Percentiles rank a stretch among this genome's conserved stretches.
Conservation (phyloP, 2,329 filamentous ascomycete species). For the Pseudomassariella vexata region DNA sequence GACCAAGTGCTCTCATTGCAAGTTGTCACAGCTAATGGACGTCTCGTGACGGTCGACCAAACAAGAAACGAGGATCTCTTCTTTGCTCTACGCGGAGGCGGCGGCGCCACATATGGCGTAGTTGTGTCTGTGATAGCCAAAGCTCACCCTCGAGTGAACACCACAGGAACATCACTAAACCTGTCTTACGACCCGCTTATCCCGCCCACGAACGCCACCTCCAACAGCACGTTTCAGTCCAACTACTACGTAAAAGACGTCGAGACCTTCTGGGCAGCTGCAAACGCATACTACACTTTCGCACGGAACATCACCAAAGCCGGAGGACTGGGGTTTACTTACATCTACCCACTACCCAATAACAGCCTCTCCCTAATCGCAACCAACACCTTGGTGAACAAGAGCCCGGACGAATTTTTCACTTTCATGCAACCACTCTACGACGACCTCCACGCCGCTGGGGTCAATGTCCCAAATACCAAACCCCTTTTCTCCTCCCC, state of each 20-base stretch:
- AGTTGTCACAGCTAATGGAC: slow-evolving; percentile 40
- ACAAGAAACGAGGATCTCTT: slow-evolving; percentile 46
- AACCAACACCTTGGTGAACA: slow-evolving; percentile 26
- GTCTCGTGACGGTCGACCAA: slow-evolving; percentile 36
- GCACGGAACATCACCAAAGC: slow-evolving; percentile 26
- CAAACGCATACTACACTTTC: slow-evolving; percentile 26
- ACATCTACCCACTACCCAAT: slow-evolving; percentile 19
- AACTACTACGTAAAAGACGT: slow-evolving; percentile 4
- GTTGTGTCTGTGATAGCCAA: slow-evolving; percentile 25
- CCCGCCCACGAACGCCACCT: background rate
- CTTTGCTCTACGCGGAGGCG: slow-evolving; percentile 50
- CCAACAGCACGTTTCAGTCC: background rate
- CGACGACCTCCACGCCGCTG: slow-evolving; percentile 23
- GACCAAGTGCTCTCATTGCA: slow-evolving; percentile 43
- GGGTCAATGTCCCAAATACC: slow-evolving; percentile 19
- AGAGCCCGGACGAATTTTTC: slow-evolving; percentile 15
- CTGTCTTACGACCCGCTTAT: background rate
- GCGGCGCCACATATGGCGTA: slow-evolving; percentile 29
- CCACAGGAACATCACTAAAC: slow-evolving; percentile 15
- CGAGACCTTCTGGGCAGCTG: slow-evolving; percentile 24
- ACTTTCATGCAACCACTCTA: slow-evolving; percentile 27
- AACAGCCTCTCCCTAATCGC: slow-evolving; percentile 24
- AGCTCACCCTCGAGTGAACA: slow-evolving; percentile 16
- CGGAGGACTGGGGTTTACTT: slow-evolving; percentile 29
- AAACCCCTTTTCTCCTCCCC: slow-evolving; percentile 20